Evolutionary conservation across 345 rosid genomes (phyloP), one percentile per base, ranked within the genome.

Genomic region (Abelmoschus esculentus): DNA sequence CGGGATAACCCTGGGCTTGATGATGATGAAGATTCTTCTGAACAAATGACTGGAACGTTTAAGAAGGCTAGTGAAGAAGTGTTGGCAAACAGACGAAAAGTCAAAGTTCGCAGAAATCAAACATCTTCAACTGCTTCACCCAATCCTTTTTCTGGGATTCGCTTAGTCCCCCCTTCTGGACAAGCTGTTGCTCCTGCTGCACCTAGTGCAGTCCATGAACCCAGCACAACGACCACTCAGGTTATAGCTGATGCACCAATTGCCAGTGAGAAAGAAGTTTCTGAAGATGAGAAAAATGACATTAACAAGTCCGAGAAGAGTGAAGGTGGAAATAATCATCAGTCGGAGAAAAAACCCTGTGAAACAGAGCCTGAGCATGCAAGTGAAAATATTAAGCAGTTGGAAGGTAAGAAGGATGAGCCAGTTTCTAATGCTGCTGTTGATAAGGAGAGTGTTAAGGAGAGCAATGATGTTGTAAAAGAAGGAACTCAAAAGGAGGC

Each of bases 141-240:
- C 29, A 95, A 91, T 80, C 99, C 99, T 22, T 95, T 95, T 82
- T 88, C 96, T 56, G 88, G 86, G 58, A 89, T 95, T 56, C n/a
- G 34, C 7, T 56, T 56, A 31, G 32, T 56, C 32, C 61, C 61
- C 15, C 34, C 34, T 56, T 22, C 61, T 22, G 32, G 28, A 26
- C 34, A 31, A 56, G 10, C n/a, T 56, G n/a, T 13, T 56, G 10
- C 61, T 26, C 34, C 61, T 56, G 61, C 59, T 55, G 59, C 59
- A 9, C 59, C 59, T 55, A 55, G 34, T 56, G 14, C 32, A 26
- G 61, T 6, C 34, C 34, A 31, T 26, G 61, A 56, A 56, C 11
- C 61, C 6, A 68, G 69, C 7, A 14, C 59, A 65, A n/a, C 76
- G 1, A 22, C 26, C 15, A 73, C 85, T 2, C 76, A 69, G 61